Base-by-base conservation (phyloP, 179 eudicot genomes). In the Corrigiola litoralis region DNA sequence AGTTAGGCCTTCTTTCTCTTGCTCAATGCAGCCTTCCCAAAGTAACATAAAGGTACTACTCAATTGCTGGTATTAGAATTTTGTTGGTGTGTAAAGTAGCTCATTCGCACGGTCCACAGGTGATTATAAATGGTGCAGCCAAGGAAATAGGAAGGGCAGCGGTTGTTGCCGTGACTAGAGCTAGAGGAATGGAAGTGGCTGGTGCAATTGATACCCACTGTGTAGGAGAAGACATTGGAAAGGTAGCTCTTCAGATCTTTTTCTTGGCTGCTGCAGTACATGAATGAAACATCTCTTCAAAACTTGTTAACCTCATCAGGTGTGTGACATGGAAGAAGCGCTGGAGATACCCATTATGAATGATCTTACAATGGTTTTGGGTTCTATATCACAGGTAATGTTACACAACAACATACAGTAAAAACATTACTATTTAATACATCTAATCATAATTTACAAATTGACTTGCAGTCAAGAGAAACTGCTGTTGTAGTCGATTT, bases 101-200 rank as follows among this genome's bases (percentile, higher is more conserved):
- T 60, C 18, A 32, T 29, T 14, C 2, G 23, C 17, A 33, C 4
- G 48, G 34, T 53, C 20, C 6, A 1, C 59, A 92, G 96, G 95
- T 89, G 51, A 82, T 92, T 36, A 81, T 92, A 28, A 92, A 89
- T 72, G 95, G 95, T 54, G 95, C 98, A 17, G 96, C 98, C 25
- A 89, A 92, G 81, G 98, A 87, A 52, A 89, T 92, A 32, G 98
- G 98, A 38, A 82, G 83, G 72, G 98, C 98, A 27, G 95, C 98
- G 2, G 95, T 87, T 18, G 21, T 84, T 20, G 92, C 96, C 9
- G 95, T 92, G n/a, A 89, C 90, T 34, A 82, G 56, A 68, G 92
- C 96, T 21, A 84, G 98, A 77, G 98, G 98, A 57, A 89, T 92
- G 96, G 98, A 89, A 77, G 75, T 89, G 33, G 95, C 90, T 52